Base-by-base conservation (phyloP, 2,329 filamentous ascomycete genomes). In the Westerdykella sp. region DNA sequence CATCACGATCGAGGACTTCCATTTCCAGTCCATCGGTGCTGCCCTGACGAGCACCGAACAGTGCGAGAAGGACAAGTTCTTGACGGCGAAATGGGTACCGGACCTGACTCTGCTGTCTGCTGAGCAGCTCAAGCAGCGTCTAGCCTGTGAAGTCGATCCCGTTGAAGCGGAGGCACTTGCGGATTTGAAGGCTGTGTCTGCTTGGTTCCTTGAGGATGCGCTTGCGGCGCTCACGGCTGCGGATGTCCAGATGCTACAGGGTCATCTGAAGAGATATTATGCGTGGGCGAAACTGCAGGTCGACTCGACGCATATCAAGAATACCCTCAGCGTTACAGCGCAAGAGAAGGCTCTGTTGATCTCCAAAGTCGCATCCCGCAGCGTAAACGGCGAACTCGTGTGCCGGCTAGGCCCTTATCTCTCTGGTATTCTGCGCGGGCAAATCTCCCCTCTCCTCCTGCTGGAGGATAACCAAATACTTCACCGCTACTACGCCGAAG, bases 21-120 rank as follows among this genome's bases (percentile, higher is more conserved):
- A 40, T 25, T 41, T 44, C 16, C 42, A 41, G 25, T 44, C 42
- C 2, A 44, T 44, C 25, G 42, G 42, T 28, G 40, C 21, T 25
- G 42, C 38, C 12, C 32, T 44, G 4, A 15, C 15, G 2, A 41
- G 21, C 15, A 3, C 10, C n/a, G 39, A 41, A n/a, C 38, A 23
- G 15, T 44, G 42, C 23, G 42, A 41, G n/a, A 44, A 44, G 18
- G 42, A 44, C 34, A 44, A 44, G 15, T 21, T 21, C 18, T 21
- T 21, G 18, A 21, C 18, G 18, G 18, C 18, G 18, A 21, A 21
- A 21, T 44, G 42, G 42, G 39, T 37, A 25, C 37, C 42, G 11
- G 42, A 44, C 16, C 13, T 44, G 16, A 18, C 42, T n/a, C 12
- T 28, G 4, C 39, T 44, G 42, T 28, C 25, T 6, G 37, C 39